Percentiles rank a stretch among this genome's conserved stretches.
These are phyloP conservation scores for Heracleum sosnowskyi DNA, from an alignment of 129 eudicot species.

Conservation along the genomic window DNA sequence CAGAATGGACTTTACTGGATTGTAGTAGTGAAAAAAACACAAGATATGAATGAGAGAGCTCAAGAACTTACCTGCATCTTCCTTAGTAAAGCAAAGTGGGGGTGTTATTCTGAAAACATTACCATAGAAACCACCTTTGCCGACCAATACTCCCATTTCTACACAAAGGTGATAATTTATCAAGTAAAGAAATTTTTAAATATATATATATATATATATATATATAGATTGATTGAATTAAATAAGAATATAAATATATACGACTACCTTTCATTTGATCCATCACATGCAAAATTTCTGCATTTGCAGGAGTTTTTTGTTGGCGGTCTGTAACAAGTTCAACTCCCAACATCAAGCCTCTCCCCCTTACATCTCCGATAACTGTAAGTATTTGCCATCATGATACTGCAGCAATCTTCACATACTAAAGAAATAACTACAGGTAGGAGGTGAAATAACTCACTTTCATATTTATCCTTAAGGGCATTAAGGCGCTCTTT, in stretches of 20 bases:
- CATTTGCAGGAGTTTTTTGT: slow-evolving; percentile 58
- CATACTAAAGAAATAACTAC: background rate
- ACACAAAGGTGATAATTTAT: background rate
- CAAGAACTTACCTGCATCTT: slow-evolving; percentile 61
- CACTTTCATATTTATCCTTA: slow-evolving; percentile 51
- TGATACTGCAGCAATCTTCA: background rate
- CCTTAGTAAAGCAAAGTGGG: slow-evolving; percentile 88
- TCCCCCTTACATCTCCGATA: slow-evolving; percentile 68
- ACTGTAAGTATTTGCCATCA: slow-evolving; percentile 21
- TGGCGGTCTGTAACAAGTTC: slow-evolving; percentile 58
- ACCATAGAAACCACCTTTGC: slow-evolving; percentile 87
- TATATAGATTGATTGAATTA: background rate
- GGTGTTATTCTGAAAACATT: slow-evolving; percentile 90
- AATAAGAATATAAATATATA: background rate
- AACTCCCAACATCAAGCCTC: slow-evolving; percentile 58
- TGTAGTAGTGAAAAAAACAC: background rate
- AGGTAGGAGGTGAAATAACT: slow-evolving; percentile 2
- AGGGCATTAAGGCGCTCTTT: slow-evolving; percentile 49
- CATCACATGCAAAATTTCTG: slow-evolving; percentile 48
- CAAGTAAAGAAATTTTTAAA: too few relatives aligned
- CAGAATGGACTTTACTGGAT: background rate
- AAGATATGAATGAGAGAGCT: background rate
- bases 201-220: too few relatives aligned
- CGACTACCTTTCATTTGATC: slow-evolving; percentile 56
- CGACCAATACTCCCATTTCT: slow-evolving; percentile 83